A percentile compares a stretch with the other conserved stretches of the same genome.
Conservation (phyloP, 345 rosid genomes). For the Salix dunnii region DNA sequence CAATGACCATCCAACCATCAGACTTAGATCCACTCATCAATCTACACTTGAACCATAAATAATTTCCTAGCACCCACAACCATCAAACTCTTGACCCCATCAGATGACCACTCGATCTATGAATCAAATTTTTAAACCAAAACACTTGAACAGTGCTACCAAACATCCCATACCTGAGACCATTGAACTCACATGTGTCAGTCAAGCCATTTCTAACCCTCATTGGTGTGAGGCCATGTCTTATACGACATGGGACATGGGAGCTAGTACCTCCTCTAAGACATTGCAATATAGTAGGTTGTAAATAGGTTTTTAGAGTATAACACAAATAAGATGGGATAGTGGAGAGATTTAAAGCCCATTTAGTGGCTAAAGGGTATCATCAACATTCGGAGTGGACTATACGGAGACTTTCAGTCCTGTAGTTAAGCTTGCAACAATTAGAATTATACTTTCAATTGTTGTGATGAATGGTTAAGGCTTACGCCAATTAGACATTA, state of each 20-base stretch:
- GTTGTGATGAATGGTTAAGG: neutral
- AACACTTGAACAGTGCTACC: too few relatives aligned
- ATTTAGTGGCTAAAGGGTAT: neutral
- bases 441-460: neutral
- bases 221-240: neutral
- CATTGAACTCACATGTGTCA: neutral
- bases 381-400: neutral
- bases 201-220: neutral
- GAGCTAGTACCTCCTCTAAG: neutral
- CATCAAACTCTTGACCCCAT: too few relatives aligned
- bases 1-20: rapidly evolving
- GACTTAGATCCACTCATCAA: too few relatives aligned
- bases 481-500: neutral
- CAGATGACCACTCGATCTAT: too few relatives aligned
- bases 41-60: too few relatives aligned
- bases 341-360: neutral
- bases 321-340: neutral
- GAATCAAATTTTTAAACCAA: too few relatives aligned
- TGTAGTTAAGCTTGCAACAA: neutral
- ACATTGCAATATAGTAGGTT: neutral
- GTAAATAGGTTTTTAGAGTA: neutral
- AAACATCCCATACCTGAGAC: too few relatives aligned
- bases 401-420: neutral
- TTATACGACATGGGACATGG: neutral
- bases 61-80: too few relatives aligned